Evolutionary conservation across 257 asterid genomes (phyloP).

Genomic region (Petunia secreta): DNA sequence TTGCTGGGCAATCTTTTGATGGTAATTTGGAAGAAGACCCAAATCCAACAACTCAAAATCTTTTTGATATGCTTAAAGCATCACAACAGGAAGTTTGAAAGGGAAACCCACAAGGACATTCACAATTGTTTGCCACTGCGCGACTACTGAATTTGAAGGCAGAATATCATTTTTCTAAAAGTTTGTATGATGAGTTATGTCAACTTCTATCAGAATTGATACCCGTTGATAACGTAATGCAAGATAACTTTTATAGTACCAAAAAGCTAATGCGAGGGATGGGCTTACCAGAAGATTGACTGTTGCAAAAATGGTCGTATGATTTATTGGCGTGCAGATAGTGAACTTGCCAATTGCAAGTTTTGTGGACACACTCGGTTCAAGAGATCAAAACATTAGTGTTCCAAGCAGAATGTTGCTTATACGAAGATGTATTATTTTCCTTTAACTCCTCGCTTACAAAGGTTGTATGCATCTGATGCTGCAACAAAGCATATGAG

Average conservation of each 20-base stretch:
- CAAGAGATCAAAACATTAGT: neutral
- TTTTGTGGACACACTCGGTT: neutral
- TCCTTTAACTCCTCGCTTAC: conserved; percentile 1
- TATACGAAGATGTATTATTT: neutral
- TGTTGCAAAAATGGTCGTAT: neutral
- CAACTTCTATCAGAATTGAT: no score
- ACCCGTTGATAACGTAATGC: no score
- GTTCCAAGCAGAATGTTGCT: neutral
- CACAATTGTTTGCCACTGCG: neutral
- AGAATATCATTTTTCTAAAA: neutral
- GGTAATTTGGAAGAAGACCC: no score
- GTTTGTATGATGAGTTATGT: neutral
- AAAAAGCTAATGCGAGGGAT: neutral
- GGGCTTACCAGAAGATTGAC: neutral
- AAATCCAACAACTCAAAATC: no score
- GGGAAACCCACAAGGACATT: no score
- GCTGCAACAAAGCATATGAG: neutral
- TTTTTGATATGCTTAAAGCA: no score
- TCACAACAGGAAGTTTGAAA: no score
- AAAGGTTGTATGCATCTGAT: neutral
- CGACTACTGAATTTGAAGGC: neutral
- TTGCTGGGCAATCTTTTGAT: no score
- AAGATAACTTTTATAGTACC: no score
- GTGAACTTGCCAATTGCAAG: neutral
- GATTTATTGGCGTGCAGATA: neutral